These are phyloP conservation scores for Cryoendolithus antarcticus DNA, from an alignment of 2,329 filamentous ascomycete species.

Conservation along the genomic window DNA sequence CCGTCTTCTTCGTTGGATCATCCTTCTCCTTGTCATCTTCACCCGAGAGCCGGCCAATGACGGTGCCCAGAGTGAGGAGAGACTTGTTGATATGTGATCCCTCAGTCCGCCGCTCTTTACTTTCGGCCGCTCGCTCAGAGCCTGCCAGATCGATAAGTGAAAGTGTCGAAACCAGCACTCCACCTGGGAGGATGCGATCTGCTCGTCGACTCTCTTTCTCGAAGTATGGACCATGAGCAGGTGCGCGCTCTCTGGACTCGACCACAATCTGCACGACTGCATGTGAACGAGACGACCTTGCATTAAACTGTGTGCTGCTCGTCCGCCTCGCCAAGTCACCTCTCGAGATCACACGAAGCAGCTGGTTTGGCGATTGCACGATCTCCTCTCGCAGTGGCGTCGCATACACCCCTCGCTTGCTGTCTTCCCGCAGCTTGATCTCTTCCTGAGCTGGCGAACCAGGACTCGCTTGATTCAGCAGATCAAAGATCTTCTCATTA, in stretches of 20 bases:
- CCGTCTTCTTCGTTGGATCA: constrained; percentile 28
- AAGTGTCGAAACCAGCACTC: constrained; percentile 86
- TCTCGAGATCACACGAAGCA: constrained; percentile 85
- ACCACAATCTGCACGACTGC: constrained; percentile 98
- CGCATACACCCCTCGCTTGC: constrained; percentile 91
- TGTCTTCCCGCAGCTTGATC: constrained; percentile 93
- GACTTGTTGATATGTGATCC: constrained; percentile 99
- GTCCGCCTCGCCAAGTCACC: constrained; percentile 84
- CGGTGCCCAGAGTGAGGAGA: constrained; percentile 83
- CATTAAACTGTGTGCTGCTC: constrained; percentile 92
- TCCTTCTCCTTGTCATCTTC: constrained; percentile 64
- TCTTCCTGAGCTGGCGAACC: constrained; percentile 63
- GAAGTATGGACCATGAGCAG: constrained; percentile 16
- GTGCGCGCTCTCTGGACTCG: constrained; percentile 76
- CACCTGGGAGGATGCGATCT: constrained; percentile 55
- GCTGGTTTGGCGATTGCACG: constrained; percentile 91
- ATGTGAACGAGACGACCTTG: constrained; percentile 91
- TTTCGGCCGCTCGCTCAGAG: constrained; percentile 89
- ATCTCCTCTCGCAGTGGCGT: constrained; percentile 96
- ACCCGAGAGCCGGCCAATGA: constrained; percentile 85
- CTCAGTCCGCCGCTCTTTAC: constrained; percentile 85
- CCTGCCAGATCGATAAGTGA: constrained; percentile 94
- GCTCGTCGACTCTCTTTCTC: constrained; percentile 54
- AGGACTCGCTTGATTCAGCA: constrained; percentile 60
- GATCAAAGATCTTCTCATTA: constrained; percentile 92